Conservation (phyloP, 371 early-diverging fungal genomes). For the Mortierella sp. region DNA sequence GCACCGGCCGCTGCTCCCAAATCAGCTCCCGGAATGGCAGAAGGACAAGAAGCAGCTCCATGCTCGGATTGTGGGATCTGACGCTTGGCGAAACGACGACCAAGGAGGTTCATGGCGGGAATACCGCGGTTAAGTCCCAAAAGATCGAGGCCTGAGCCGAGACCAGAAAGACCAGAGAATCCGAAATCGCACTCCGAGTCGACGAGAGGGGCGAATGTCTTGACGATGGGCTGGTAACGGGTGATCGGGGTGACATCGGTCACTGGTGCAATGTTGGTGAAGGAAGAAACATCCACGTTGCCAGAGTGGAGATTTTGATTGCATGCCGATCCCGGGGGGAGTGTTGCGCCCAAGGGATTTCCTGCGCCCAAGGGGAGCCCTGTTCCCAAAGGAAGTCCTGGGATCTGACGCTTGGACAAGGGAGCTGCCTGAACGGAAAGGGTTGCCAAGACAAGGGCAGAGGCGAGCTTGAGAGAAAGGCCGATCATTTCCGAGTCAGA, state of each 20-base stretch:
- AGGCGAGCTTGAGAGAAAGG: slow-evolving; percentile 21
- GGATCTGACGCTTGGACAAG: slow-evolving; percentile 11
- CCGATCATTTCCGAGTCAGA: not conserved
- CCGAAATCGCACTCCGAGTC: slow-evolving; percentile 24
- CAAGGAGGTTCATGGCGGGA: not conserved
- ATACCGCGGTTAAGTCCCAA: no score
- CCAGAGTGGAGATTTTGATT: slow-evolving; percentile 36
- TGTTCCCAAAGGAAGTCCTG: no score
- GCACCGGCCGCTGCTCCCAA: no score
- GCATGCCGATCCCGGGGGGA: slow-evolving; percentile 17
- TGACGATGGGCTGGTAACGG: slow-evolving; percentile 42
- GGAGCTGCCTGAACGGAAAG: slow-evolving; percentile 30
- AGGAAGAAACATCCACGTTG: slow-evolving; percentile 26
- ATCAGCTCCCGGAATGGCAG: no score
- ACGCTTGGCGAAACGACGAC: slow-evolving; percentile 15
- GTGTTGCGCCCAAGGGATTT: no score
- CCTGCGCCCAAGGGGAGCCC: no score
- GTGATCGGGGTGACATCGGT: slow-evolving; percentile 49
- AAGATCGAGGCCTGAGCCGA: not conserved
- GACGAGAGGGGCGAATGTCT: slow-evolving; percentile 33
- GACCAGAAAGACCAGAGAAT: not conserved
- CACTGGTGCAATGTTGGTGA: slow-evolving; percentile 39
- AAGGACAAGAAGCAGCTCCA: no score
- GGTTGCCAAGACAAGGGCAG: slow-evolving; percentile 23
- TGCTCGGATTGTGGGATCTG: no score